A percentile compares a stretch with the other conserved stretches of the same genome.
phyloP scores from a whole-genome alignment of 495 filamentous ascomycete genomes.

The Neurospora sp. region DNA sequence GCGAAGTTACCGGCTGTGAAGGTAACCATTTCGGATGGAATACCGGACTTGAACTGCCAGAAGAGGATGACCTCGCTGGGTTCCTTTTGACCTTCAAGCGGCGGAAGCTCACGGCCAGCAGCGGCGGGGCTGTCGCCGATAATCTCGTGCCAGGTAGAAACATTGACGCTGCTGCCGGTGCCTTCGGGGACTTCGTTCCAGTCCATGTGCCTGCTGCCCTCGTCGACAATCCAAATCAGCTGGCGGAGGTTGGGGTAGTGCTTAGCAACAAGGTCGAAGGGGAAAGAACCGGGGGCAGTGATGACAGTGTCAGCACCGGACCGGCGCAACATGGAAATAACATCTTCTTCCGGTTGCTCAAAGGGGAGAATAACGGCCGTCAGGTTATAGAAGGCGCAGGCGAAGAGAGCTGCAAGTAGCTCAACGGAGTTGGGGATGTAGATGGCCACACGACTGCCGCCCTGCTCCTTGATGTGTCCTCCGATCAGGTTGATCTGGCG shows the following conservation, averaged over 20 bases:
- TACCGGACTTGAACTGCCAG: slow-evolving; percentile 44
- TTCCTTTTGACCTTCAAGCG: slow-evolving; percentile 33
- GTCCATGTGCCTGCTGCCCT: slow-evolving; percentile 86
- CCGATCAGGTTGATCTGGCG: slow-evolving; percentile 85
- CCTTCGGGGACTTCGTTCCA: slow-evolving; percentile 70
- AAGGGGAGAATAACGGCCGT: slow-evolving; percentile 78
- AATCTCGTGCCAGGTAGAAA: slow-evolving; percentile 81
- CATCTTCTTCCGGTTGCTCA: slow-evolving; percentile 51
- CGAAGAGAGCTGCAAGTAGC: slow-evolving; percentile 54
- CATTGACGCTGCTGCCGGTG: slow-evolving; percentile 57
- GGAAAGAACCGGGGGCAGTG: slow-evolving; percentile 77
- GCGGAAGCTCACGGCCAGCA: slow-evolving; percentile 35
- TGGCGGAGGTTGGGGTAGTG: slow-evolving; percentile 60
- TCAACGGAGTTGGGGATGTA: slow-evolving; percentile 92
- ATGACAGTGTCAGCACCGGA: slow-evolving; percentile 71
- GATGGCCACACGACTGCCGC: slow-evolving; percentile 71
- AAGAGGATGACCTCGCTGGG: slow-evolving; percentile 49
- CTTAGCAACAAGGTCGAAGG: slow-evolving; percentile 61
- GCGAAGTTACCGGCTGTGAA: slow-evolving; percentile 72
- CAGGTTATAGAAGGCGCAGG: slow-evolving; percentile 69
- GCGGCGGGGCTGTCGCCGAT: slow-evolving; percentile 49
- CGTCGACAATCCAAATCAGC: slow-evolving; percentile 87
- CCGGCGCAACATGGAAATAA: slow-evolving; percentile 59
- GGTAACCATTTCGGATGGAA: slow-evolving; percentile 57
- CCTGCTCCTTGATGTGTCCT: slow-evolving; percentile 53